Conservation (phyloP, 2,329 filamentous ascomycete genomes). For the Madurella fahalii region DNA sequence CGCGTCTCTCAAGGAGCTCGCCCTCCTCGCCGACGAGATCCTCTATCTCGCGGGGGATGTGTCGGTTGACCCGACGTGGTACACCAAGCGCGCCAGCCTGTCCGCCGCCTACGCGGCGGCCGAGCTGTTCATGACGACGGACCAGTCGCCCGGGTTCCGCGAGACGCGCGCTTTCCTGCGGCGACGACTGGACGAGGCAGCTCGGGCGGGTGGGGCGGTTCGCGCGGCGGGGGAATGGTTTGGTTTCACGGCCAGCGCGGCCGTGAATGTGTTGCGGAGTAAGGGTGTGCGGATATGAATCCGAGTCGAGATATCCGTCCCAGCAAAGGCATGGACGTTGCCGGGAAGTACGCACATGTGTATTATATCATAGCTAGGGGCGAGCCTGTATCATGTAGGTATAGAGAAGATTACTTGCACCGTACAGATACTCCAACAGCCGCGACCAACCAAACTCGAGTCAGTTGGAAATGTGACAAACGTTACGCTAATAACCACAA, state of each 20-base stretch:
- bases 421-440: too few relatives aligned
- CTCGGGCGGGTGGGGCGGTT: slow-evolving; percentile 57
- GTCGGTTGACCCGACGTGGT: slow-evolving; percentile 84
- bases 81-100: slow-evolving; percentile 58
- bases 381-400: too few relatives aligned
- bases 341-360: too few relatives aligned
- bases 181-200: slow-evolving; percentile 67
- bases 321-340: too few relatives aligned
- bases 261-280: slow-evolving; percentile 79
- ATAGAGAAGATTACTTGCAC: too few relatives aligned
- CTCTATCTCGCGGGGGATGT: slow-evolving; percentile 80
- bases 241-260: slow-evolving; percentile 73
- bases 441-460: too few relatives aligned
- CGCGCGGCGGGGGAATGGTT: slow-evolving; percentile 69
- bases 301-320: too few relatives aligned
- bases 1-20: slow-evolving; percentile 72
- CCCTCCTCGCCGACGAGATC: slow-evolving; percentile 84
- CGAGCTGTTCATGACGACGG: slow-evolving; percentile 93
- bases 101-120: slow-evolving; percentile 63
- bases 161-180: slow-evolving; percentile 80
- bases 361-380: too few relatives aligned
- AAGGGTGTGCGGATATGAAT: slow-evolving; percentile 74
- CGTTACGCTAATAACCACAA: not conserved
- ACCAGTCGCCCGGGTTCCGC: slow-evolving; percentile 65
- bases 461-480: not conserved